A percentile compares a stretch with the other conserved stretches of the same genome.
These are phyloP conservation scores for Buxus sempervirens DNA, from an alignment of 164 flowering plant genomes.

Conservation along the genomic window DNA sequence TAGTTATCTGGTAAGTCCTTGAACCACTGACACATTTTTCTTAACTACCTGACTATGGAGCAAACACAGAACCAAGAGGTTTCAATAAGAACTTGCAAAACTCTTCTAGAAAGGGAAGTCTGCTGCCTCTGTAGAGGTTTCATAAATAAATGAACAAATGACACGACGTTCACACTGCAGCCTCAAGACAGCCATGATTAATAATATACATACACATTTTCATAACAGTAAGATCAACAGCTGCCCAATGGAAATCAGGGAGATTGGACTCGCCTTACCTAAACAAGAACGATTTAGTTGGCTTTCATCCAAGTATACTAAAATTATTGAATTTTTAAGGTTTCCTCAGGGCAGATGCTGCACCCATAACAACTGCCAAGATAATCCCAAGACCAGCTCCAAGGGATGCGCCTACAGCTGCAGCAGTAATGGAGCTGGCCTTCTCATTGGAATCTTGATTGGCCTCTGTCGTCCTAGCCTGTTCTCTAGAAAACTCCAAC, in stretches of 20 bases:
- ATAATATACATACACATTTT: not conserved
- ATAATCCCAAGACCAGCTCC: conserved; percentile 87
- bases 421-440: conserved; percentile 49
- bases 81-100: too few relatives aligned
- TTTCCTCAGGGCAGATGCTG: conserved; percentile 93
- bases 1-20: too few relatives aligned
- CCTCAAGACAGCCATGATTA: not conserved
- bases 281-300: not conserved
- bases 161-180: too few relatives aligned
- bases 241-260: not conserved
- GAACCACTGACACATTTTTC: too few relatives aligned
- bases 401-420: conserved; percentile 83
- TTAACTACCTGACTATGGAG: too few relatives aligned
- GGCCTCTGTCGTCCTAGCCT: conserved; percentile 38
- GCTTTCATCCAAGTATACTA: not conserved
- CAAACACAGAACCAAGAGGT: too few relatives aligned
- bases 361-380: conserved; percentile 94
- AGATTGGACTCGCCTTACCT: not conserved
- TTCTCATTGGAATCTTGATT: conserved; percentile 44
- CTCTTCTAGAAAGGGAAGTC: too few relatives aligned
- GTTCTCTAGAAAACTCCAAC: conserved; percentile 56
- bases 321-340: conserved; percentile 40
- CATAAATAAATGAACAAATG: not conserved
- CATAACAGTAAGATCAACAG: not conserved
- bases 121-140: not conserved